Evolutionary conservation across 148 eudicot genomes (phyloP), one percentile per base, ranked within the genome.

Genomic region (Suaeda aralocaspica): DNA sequence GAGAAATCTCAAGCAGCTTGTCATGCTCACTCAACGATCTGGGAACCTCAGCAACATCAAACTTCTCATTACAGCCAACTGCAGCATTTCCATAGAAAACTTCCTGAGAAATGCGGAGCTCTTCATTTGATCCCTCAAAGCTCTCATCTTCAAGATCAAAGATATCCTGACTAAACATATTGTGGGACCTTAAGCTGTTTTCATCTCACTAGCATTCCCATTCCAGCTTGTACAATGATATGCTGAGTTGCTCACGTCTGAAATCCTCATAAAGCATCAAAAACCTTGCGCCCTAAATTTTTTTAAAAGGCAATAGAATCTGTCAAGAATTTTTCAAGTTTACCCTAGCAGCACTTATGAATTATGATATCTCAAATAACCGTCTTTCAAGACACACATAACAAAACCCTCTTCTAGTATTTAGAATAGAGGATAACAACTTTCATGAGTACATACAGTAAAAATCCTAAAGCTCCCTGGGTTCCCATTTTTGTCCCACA

Each of bases 61-160:
- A 60, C 48, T 70, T 77, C 72, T 83, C 83, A 67, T 53, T 68
- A 74, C 63, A 63, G 36, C 21, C 66, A 74, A 56, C 77, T 46
- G 65, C 48, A 48, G 76, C 74, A 69, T 63, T 77, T 59, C 85
- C 88, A 69, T 88, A 91, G 65, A 87, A 87, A 7, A 90, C 83
- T 73, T 91, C 88, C 69, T 73, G 81, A 62, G 87, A 82, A 26
- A 83, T 91, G 59, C 44, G 67, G 60, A 71, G 81, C 79, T 91
- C 98, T 44, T 84, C 82, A 3, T 62, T 68, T 66, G 95, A 87
- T 69, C 86, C 88, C 56, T 87, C 92, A 74, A 87, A 83, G 66
- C 79, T 85, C 73, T 90, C 96, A 76, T 87, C 95, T 50, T 72
- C 85, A 77, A 85, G 51, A 75, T 46, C 73, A 10, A 57, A 61